Evolutionary conservation across 192 early-diverging fungal species (phyloP).

Genomic region (Backusella australiensis): DNA sequence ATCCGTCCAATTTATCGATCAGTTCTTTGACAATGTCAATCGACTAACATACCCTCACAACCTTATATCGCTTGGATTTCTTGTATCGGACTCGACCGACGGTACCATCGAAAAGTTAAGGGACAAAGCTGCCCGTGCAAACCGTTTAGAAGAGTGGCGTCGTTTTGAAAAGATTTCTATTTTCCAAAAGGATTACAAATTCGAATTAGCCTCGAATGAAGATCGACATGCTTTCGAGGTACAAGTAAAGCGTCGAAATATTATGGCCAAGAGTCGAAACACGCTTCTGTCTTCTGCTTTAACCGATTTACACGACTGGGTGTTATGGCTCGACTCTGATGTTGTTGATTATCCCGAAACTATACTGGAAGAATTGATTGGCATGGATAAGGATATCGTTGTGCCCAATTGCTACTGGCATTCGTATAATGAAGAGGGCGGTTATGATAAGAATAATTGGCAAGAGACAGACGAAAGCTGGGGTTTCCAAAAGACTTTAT

Average conservation of each 20-base stretch:
- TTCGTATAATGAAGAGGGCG: constrained; percentile 45
- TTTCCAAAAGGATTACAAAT: constrained; percentile 58
- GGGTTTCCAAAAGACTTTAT: constrained; percentile 37
- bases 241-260: constrained; percentile 56
- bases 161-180: constrained; percentile 58
- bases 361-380: constrained; percentile 58
- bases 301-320: constrained; percentile 58
- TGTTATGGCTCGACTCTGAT: constrained; percentile 74
- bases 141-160: constrained; percentile 35
- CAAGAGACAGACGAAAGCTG: constrained; percentile 58
- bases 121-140: constrained; percentile 12
- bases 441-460: constrained; percentile 73
- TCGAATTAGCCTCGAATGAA: constrained; percentile 40
- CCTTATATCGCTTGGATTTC: constrained; percentile 64
- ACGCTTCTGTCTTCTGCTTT: constrained; percentile 57
- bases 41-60: constrained; percentile 58
- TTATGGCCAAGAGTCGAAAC: constrained; percentile 64
- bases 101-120: constrained; percentile 52
- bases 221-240: constrained; percentile 57
- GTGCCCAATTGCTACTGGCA: constrained; percentile 54
- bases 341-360: constrained; percentile 64
- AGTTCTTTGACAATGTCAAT: constrained; percentile 59
- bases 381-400: constrained; percentile 64
- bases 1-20: constrained; percentile 50
- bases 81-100: constrained; percentile 62